Base-by-base conservation (phyloP, 2,329 filamentous ascomycete genomes). In the Arthroderma sp. region DNA sequence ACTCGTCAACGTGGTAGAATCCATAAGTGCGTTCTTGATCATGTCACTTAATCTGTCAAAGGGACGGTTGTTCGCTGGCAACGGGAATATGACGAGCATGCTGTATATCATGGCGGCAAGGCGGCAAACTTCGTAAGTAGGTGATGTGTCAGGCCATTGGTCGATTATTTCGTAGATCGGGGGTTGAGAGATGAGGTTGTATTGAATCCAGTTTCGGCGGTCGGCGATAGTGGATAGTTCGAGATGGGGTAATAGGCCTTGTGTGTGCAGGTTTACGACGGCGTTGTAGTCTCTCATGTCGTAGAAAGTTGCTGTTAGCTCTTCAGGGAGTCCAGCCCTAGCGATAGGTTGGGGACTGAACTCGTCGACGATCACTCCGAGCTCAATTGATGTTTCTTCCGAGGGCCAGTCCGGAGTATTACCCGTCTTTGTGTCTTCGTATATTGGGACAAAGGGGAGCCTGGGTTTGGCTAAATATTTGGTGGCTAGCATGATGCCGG, bases 131-230 rank as follows among this genome's bases (percentile, higher is more conserved):
- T 66, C 60, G 46, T 64, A 63, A 10, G 59, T 55, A 9, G 52
- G 44, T 29, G 54, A 49, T 6, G 36, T 31, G 6, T 48, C 29
- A 15, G 22, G 11, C 29, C 46, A 46, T 22, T 44, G 27, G 9
- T 52, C 42, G 4, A 44, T 22, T 3, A 58, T 46, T 8, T 57
- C 45, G n/a, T 52, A 45, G 32, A 52, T 53, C 1, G 60, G 49
- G 4, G 56, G 54, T 3, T 66, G 47, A 4, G 51, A 57, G 42
- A 65, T 48, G 6, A 66, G 54, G 9, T 51, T 56, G 38, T 63
- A 58, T 44, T 67, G 62, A 29, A 64, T 56, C 4, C 61, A 53
- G 39, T 67, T 68, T 15, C 64, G 60, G 43, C 63, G 58, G 48
- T 68, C 64, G 15, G 51, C 51, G 10, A 53, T 52, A 15, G 46